Evolutionary conservation across 2,329 filamentous ascomycete genomes (phyloP).

Genomic region (Penicillium sumatraense): DNA sequence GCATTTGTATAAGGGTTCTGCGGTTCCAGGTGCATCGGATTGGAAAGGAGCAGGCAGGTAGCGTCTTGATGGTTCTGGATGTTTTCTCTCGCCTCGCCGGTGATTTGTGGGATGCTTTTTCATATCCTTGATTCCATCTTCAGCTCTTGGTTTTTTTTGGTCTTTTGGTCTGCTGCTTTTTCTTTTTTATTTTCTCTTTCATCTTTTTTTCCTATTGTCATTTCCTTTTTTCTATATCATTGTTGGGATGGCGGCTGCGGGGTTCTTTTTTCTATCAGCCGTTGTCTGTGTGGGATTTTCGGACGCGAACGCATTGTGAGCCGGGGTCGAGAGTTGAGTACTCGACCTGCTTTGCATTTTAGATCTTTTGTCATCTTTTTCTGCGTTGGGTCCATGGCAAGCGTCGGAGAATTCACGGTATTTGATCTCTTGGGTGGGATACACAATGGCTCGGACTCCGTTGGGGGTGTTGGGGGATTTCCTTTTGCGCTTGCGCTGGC

Average conservation of each 20-base stretch:
- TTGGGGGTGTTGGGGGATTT: slow-evolving; percentile 46
- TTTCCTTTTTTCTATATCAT: slow-evolving; percentile 11
- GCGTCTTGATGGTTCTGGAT: slow-evolving; percentile 45
- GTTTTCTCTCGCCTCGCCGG: slow-evolving; percentile 32
- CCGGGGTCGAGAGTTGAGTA: slow-evolving; percentile 22
- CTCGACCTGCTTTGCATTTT: slow-evolving; percentile 35
- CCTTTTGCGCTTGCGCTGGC: slow-evolving; percentile 39
- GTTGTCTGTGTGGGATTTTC: slow-evolving; percentile 22
- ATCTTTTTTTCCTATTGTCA: slow-evolving; percentile 16
- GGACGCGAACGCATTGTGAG: slow-evolving; percentile 28
- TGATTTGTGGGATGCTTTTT: slow-evolving; percentile 24
- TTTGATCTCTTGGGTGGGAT: slow-evolving; percentile 44
- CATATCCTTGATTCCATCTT: slow-evolving; percentile 21
- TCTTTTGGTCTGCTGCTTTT: slow-evolving; percentile 21
- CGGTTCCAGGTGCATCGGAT: slow-evolving; percentile 50
- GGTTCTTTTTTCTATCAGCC: slow-evolving; percentile 10
- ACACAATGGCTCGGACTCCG: slow-evolving; percentile 43
- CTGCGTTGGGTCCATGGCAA: slow-evolving; percentile 41
- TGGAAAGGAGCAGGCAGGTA: slow-evolving; percentile 50
- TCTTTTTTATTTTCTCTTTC: slow-evolving; percentile 6
- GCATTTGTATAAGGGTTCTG: slow-evolving; percentile 50
- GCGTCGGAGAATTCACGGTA: slow-evolving; percentile 45
- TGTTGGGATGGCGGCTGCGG: slow-evolving; percentile 22
- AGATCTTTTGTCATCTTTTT: slow-evolving; percentile 37
- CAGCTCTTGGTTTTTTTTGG: slow-evolving; percentile 18